Evolutionary conservation across 1,284 basidiomycete genomes (phyloP).

Genomic region (Sutorius eximius): DNA sequence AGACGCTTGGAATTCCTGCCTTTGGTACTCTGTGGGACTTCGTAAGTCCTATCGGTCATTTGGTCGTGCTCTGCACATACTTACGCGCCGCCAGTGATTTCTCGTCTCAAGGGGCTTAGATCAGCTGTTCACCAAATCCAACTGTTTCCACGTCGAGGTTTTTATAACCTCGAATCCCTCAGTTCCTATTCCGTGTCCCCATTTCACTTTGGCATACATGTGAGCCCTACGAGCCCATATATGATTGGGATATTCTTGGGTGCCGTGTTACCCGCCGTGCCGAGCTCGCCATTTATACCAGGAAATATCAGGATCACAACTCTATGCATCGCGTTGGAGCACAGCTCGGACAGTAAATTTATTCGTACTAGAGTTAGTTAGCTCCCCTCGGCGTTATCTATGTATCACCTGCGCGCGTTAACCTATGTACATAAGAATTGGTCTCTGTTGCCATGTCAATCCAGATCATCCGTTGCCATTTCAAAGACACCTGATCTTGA

Average conservation of each 20-base stretch:
- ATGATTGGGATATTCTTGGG: not conserved
- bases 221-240: conserved; percentile 3
- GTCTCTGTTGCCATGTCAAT: not conserved
- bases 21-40: conserved; percentile 77
- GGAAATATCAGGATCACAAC: not conserved
- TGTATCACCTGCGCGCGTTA: not conserved
- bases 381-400: conserved; percentile 8
- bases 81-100: conserved; percentile 22
- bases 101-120: not conserved
- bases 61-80: conserved; percentile 2
- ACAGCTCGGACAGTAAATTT: not conserved
- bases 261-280: not conserved
- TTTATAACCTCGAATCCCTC: not conserved
- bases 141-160: conserved; percentile 4
- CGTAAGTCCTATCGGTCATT: conserved; percentile 41
- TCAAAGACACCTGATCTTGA: not conserved
- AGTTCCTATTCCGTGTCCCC: not conserved
- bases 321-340: not conserved
- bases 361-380: conserved; percentile 1
- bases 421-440: not conserved
- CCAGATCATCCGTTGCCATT: not conserved
- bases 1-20: conserved; percentile 66
- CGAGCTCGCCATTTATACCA: conserved; percentile 4
- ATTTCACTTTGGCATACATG: conserved; percentile 7
- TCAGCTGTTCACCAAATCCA: not conserved